Base-by-base conservation (phyloP, 2,329 filamentous ascomycete genomes). In the Fusarium sp. region DNA sequence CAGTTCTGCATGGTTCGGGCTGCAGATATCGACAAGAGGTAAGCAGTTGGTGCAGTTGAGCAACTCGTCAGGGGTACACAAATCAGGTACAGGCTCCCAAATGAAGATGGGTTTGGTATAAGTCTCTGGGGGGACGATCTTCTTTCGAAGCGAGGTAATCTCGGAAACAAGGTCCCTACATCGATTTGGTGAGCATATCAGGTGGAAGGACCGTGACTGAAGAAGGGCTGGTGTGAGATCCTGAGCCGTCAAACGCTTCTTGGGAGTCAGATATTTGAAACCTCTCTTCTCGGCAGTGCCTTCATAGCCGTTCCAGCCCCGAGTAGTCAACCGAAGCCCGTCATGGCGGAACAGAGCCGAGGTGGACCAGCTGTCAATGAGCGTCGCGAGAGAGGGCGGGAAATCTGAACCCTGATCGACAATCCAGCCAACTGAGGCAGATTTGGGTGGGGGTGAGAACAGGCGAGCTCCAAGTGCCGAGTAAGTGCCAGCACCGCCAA, bases 81-180 rank as follows among this genome's bases (percentile, higher is more conserved):
- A 86, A 80, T 98, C 94, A 3, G 96, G 96, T 2, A 98, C 93
- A 2, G 96, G 96, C 79, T 99, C 96, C 95, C 95, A 99, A 56
- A 98, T 89, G 79, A 98, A 93, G 10, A 94, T 81, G 2, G 95
- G 93, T 50, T 88, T 87, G 2, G 83, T 76, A 72, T 84, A 85
- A 14, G 76, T 67, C 48, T 81, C 78, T 7, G 73, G 66, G 1
- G 80, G 69, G 17, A 74, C 67, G 27, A 82, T 69, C 12, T 81
- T 81, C 75, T 85, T 86, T 12, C 88, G 83, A 33, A 90, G 86
- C 7, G 85, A 82, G 8, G 90, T 83, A 64, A 98, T 92, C n/a
- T 90, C 88, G 3, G 87, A 81, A 26, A 96, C 90, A 26, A 97
- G 87, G 59, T 92, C 88, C 50, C 93, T 90, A 80, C 94, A 97